Evolutionary conservation across 129 eudicot genomes (phyloP).

Genomic region (Daucus carota): DH1_v3.0 NC_030388.2:16204001-16204500

Average conservation of each 20-base stretch:
- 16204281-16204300: neutral
- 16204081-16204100: neutral
- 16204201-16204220: no score
- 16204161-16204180: no score
- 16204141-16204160: no score
- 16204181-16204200: no score
- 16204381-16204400: neutral
- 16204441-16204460: neutral
- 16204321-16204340: no score
- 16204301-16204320: neutral
- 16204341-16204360: neutral
- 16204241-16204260: no score
- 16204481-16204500: neutral
- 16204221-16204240: no score
- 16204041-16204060: neutral
- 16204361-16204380: neutral
- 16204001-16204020: constrained; percentile 54
- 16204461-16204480: neutral
- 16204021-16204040: neutral
- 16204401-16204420: neutral
- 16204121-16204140: no score
- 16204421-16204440: neutral
- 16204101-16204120: neutral
- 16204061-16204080: no score
- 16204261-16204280: no score